phyloP scores from a whole-genome alignment of 176 grass and related monocot genomes.

The Triticum dicoccoides region DNA sequence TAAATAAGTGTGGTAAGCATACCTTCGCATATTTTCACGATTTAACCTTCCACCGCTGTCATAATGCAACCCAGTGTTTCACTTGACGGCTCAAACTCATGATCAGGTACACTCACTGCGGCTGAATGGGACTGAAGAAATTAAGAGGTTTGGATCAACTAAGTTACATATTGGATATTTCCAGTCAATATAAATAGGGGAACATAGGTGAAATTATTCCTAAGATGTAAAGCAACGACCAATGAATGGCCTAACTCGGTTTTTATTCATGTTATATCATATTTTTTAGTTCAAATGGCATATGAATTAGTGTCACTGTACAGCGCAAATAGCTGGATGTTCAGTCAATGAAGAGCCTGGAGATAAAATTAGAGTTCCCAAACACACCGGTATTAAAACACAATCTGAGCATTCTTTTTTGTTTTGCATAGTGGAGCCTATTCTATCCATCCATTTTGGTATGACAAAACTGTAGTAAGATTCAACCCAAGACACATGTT shows the following conservation, averaged over 20 bases:
- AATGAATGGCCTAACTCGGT: background rate
- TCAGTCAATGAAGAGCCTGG: background rate
- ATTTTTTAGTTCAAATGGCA: slow-evolving; percentile 9
- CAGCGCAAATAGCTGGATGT: background rate
- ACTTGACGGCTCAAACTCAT: slow-evolving; percentile 69
- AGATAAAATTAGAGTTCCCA: background rate
- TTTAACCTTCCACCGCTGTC: slow-evolving; percentile 85
- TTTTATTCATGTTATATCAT: background rate
- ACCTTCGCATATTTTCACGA: slow-evolving; percentile 70
- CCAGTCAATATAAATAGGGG: no score
- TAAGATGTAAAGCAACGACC: background rate
- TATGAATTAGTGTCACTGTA: background rate
- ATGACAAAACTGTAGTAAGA: background rate
- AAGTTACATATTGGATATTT: background rate
- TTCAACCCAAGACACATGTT: background rate
- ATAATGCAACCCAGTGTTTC: slow-evolving; percentile 80
- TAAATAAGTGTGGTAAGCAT: no score
- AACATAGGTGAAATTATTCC: no score
- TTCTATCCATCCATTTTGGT: background rate
- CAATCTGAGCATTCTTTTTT: no score
- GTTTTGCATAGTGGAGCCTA: no score
- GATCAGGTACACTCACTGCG: slow-evolving; percentile 69
- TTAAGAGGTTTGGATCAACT: background rate
- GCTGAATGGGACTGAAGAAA: slow-evolving; percentile 68
- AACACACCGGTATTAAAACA: no score